These are phyloP conservation scores for Aspergillus felis DNA, from an alignment of 2,329 filamentous ascomycete genomes.

Conservation along the genomic window DNA sequence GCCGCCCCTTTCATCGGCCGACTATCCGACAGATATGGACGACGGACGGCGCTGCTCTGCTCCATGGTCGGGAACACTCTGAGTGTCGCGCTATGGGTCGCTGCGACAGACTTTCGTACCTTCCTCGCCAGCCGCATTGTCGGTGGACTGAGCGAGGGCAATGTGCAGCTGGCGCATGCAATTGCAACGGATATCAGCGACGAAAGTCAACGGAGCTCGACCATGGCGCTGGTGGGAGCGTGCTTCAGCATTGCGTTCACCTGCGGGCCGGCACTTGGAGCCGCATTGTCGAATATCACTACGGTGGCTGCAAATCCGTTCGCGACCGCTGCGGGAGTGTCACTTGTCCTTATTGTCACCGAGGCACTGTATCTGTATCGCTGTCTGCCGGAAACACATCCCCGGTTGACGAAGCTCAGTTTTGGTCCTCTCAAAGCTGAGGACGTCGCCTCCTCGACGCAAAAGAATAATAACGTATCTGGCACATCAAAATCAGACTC, in stretches of 20 bases:
- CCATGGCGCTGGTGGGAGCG: constrained; percentile 93
- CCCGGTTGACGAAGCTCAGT: constrained; percentile 53
- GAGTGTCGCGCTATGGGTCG: constrained; percentile 90
- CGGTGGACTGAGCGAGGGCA: constrained; percentile 91
- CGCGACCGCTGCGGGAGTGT: constrained; percentile 85
- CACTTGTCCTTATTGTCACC: constrained; percentile 73
- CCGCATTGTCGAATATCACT: constrained; percentile 73
- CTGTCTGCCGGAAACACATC: constrained; percentile 75
- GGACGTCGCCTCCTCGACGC: neutral
- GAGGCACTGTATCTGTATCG: constrained; percentile 88
- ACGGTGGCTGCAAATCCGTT: constrained; percentile 87
- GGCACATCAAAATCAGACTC: constrained; percentile 1
- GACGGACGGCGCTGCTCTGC: constrained; percentile 78
- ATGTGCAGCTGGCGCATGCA: constrained; percentile 91
- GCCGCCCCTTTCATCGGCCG: constrained; percentile 87
- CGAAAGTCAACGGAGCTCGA: constrained; percentile 75
- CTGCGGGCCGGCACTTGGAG: constrained; percentile 87
- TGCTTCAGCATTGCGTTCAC: constrained; percentile 98
- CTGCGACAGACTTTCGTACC: constrained; percentile 88
- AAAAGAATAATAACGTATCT: neutral
- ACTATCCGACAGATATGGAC: constrained; percentile 83
- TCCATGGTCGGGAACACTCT: constrained; percentile 92
- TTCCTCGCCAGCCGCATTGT: constrained; percentile 92
- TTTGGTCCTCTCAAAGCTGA: constrained; percentile 20
- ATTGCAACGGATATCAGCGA: constrained; percentile 96